phyloP scores from a whole-genome alignment of 2,329 filamentous ascomycete species.

The Coniochaeta sp. region DNA sequence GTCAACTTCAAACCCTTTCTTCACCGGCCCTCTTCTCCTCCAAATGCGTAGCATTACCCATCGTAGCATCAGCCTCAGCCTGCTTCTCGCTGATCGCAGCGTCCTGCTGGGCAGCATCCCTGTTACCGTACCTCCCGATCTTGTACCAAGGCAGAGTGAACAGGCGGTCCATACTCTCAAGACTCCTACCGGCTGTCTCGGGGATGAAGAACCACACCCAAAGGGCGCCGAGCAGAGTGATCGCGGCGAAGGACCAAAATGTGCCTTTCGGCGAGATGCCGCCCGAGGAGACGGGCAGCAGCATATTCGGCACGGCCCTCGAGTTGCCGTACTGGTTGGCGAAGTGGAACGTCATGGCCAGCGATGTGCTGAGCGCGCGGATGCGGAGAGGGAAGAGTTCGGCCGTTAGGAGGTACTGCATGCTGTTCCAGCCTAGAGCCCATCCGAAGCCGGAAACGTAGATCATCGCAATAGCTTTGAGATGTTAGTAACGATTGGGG shows the following conservation, averaged over 20 bases:
- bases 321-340: conserved; percentile 73
- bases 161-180: conserved; percentile 65
- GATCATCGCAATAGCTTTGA: conserved; percentile 65
- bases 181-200: conserved; percentile 59
- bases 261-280: conserved; percentile 57
- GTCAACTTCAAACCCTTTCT: conserved; percentile 1
- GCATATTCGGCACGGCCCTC: conserved; percentile 69
- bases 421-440: conserved; percentile 67
- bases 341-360: conserved; percentile 74
- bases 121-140: conserved; percentile 55
- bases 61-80: neutral
- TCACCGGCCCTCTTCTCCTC: neutral
- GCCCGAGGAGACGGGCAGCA: conserved; percentile 40
- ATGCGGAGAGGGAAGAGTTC: conserved; percentile 73
- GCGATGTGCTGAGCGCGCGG: conserved; percentile 61
- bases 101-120: conserved; percentile 42
- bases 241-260: conserved; percentile 67
- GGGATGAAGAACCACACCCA: conserved; percentile 71
- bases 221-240: conserved; percentile 59
- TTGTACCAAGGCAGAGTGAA: conserved; percentile 69
- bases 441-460: conserved; percentile 63
- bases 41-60: neutral
- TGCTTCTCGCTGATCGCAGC: conserved; percentile 35
- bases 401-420: conserved; percentile 72
- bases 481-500: too few species aligned